phyloP scores from a whole-genome alignment of 106 monocot genomes.

The Chionographis japonica region DNA sequence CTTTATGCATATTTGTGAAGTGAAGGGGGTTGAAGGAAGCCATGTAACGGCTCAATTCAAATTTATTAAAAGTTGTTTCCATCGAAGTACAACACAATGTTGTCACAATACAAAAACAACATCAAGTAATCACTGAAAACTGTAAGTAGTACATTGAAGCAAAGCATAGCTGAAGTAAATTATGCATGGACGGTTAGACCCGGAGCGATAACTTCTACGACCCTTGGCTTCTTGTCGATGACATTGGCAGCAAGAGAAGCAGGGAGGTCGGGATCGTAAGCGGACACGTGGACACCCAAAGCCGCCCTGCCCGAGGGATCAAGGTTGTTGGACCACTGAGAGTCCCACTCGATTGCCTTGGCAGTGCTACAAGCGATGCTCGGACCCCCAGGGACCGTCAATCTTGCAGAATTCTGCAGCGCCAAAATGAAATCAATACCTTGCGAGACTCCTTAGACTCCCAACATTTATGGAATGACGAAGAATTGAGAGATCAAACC shows the following conservation, averaged over 20 bases:
- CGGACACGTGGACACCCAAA: constrained; percentile 58
- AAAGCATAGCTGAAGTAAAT: neutral
- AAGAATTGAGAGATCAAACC: constrained; percentile 14
- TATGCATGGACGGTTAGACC: constrained; percentile 23
- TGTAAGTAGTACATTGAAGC: no score
- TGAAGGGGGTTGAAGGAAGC: neutral
- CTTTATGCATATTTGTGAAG: constrained; percentile 49
- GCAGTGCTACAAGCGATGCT: constrained; percentile 86
- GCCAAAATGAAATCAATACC: neutral
- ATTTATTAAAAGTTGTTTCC: neutral
- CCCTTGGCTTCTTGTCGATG: constrained; percentile 49
- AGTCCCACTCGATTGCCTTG: constrained; percentile 69
- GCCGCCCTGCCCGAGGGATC: constrained; percentile 82
- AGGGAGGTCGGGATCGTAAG: constrained; percentile 32
- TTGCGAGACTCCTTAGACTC: neutral
- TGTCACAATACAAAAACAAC: no score
- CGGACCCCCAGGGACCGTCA: constrained; percentile 65
- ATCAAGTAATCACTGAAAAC: no score
- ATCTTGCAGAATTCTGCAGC: constrained; percentile 62
- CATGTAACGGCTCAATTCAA: neutral
- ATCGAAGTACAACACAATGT: no score
- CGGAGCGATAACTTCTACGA: constrained; percentile 28
- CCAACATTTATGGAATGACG: no score
- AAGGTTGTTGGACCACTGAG: constrained; percentile 57
- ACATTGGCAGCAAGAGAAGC: constrained; percentile 18